Conservation (phyloP, 495 filamentous ascomycete genomes). For the Hypomontagnella monticulosa region DNA sequence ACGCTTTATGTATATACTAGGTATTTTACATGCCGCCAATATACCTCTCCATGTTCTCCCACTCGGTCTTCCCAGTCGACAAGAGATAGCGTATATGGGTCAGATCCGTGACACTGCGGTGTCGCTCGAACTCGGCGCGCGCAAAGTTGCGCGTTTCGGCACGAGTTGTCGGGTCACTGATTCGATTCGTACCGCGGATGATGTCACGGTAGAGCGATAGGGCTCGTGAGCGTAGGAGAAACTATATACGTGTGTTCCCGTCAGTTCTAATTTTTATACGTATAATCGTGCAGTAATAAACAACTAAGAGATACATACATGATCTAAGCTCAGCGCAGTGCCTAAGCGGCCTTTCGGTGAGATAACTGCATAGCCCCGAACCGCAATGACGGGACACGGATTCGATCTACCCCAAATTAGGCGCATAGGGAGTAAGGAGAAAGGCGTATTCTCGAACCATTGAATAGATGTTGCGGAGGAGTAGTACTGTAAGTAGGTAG, state of each 20-base stretch:
- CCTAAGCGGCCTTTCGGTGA: constrained; percentile 47
- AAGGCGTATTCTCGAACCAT: constrained; percentile 15
- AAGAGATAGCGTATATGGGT: constrained; percentile 65
- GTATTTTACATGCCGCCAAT: constrained; percentile 61
- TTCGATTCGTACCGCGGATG: constrained; percentile 58
- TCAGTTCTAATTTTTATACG: constrained; percentile 20
- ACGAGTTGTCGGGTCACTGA: constrained; percentile 62
- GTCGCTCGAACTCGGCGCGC: constrained; percentile 78
- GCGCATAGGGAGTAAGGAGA: constrained; percentile 17
- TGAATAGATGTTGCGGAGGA: not conserved
- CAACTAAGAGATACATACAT: constrained; percentile 50
- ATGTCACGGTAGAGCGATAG: constrained; percentile 68
- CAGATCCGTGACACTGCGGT: constrained; percentile 74
- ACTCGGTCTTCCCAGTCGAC: constrained; percentile 67
- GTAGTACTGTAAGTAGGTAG: not conserved
- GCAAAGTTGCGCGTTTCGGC: constrained; percentile 77
- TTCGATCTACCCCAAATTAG: constrained; percentile 14
- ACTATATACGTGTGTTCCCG: constrained; percentile 52
- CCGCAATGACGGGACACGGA: constrained; percentile 20
- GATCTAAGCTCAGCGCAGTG: constrained; percentile 58
- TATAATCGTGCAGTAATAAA: not conserved
- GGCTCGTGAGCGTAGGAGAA: constrained; percentile 65
- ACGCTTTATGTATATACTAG: not conserved
- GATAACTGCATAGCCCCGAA: constrained; percentile 55
- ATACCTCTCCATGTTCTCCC: constrained; percentile 68